A percentile compares a stretch with the other conserved stretches of the same genome.
These are phyloP conservation scores for Castanopsis chinensis DNA, from an alignment of 306 rosid genomes.

Conservation along the genomic window DNA sequence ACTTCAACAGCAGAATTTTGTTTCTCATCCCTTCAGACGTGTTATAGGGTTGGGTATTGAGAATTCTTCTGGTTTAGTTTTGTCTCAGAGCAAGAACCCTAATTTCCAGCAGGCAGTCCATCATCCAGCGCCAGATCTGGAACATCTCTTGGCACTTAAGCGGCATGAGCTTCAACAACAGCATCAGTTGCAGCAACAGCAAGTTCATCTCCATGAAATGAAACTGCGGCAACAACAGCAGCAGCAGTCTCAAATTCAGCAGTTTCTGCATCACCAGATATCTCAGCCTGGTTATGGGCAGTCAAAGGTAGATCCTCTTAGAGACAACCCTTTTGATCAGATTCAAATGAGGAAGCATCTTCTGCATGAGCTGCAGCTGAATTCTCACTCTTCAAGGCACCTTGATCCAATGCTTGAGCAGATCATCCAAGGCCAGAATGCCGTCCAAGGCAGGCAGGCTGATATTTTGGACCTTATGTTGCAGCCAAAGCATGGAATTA, in stretches of 20 bases:
- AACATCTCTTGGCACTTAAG: conserved; percentile 42
- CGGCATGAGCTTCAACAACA: conserved; percentile 58
- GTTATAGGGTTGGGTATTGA: conserved; percentile 44
- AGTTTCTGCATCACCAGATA: conserved; percentile 54
- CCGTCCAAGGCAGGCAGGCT: conserved; percentile 49
- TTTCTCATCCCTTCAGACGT: conserved; percentile 36
- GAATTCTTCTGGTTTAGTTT: conserved; percentile 40
- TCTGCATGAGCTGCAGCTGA: conserved; percentile 49
- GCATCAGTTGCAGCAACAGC: conserved; percentile 59
- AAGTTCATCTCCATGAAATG: conserved; percentile 51
- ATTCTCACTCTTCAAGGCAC: conserved; percentile 44
- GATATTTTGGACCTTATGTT: conserved; percentile 53
- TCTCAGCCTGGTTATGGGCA: conserved; percentile 52
- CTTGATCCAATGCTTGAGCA: conserved; percentile 59
- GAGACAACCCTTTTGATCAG: conserved; percentile 53
- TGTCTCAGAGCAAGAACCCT: conserved; percentile 38
- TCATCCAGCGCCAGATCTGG: conserved; percentile 51
- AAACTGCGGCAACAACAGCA: conserved; percentile 45
- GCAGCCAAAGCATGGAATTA: conserved; percentile 54
- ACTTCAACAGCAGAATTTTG: conserved; percentile 43
- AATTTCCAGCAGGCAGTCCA: conserved; percentile 45
- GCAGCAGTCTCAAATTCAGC: conserved; percentile 60
- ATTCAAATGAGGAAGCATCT: conserved; percentile 41
- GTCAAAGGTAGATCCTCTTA: conserved; percentile 42
- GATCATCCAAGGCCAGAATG: conserved; percentile 52